Evolutionary conservation across 768 basidiomycete species (phyloP), one percentile per base, ranked within the genome.

Genomic region (Trametes villosa): DNA sequence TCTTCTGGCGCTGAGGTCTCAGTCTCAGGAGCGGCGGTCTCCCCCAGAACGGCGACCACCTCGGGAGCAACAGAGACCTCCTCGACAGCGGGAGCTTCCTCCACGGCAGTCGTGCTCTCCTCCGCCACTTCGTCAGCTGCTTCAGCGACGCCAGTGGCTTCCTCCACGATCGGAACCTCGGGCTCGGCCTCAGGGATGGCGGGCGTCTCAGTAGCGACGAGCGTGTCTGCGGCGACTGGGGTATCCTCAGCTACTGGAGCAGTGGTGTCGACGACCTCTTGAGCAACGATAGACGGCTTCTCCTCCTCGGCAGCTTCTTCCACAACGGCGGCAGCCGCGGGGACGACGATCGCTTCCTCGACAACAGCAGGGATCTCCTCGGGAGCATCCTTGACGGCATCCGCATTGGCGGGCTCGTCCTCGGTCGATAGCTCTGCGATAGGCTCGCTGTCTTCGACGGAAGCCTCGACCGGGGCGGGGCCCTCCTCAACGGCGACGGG

Each of bases 21-120:
- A 17, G 42, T 34, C 33, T 57, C 62, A 9, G 58, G 50, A 22
- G 27, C 50, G 11, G 27, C 30, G 13, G 30, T 24, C 1, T 30
- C 51, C 3, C 60, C 63, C 13, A 15, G 48, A 22, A 17, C 38
- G 17, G 22, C 49, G 34, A 41, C 15, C 4, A n/a, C 44, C 34
- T 60, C 57, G 12, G 49, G 48, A 17, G 36, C 51, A 17, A 26
- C 48, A 42, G 51, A 15, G 9, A 20, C 15, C n/a, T 47, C 55
- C 29, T 53, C 57, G 29, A 41, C 46, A 31, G 52, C 22, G 12
- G 52, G 26, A 29, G 48, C 31, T 20, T 42, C 58, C 11, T 33
- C 66, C 9, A 38, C 57, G 2, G 29, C 44, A 24, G 45, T 18
- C 18, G 12, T 34, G 29, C 22, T 38, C 40, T 60, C 55, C 31